A percentile compares a stretch with the other conserved stretches of the same genome.
These are phyloP conservation scores for Phoma sp. DNA, from an alignment of 2,329 filamentous ascomycete genomes.

Conservation along the genomic window DNA sequence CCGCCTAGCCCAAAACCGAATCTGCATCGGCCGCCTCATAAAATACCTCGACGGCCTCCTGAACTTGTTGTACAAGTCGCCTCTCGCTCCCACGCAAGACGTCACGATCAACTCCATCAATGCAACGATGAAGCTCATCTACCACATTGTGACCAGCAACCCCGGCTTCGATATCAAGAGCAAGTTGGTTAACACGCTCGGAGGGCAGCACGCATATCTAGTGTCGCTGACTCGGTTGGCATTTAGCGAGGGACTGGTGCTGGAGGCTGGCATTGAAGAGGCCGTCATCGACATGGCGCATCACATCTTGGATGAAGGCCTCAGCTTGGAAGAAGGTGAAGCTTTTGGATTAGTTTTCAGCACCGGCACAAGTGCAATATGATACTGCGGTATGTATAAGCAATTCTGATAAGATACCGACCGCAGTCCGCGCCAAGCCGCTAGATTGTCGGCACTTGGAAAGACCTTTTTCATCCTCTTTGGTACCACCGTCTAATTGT, in stretches of 20 bases:
- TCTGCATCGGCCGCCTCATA: slow-evolving; percentile 77
- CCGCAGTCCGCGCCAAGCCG: neutral
- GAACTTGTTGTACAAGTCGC: slow-evolving; percentile 60
- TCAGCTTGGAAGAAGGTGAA: slow-evolving; percentile 81
- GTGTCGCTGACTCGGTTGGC: slow-evolving; percentile 83
- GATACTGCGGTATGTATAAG: neutral
- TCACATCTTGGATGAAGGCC: slow-evolving; percentile 77
- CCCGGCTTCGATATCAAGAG: slow-evolving; percentile 71
- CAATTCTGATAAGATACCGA: neutral
- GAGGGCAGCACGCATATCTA: slow-evolving; percentile 82
- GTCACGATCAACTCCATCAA: slow-evolving; percentile 63
- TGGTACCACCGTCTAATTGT: neutral
- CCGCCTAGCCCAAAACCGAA: slow-evolving; percentile 72
- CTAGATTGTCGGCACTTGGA: neutral
- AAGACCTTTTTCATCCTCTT: neutral
- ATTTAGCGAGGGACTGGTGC: slow-evolving; percentile 79
- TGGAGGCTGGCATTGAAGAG: slow-evolving; percentile 78
- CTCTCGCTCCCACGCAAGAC: slow-evolving; percentile 44
- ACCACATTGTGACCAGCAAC: slow-evolving; percentile 67
- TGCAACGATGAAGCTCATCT: slow-evolving; percentile 65
- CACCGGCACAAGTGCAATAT: slow-evolving; percentile 26
- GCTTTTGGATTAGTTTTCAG: slow-evolving; percentile 59
- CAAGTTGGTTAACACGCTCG: slow-evolving; percentile 73
- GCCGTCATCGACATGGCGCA: slow-evolving; percentile 84
- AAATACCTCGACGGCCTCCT: slow-evolving; percentile 78